Percentiles rank a stretch among this genome's conserved stretches.
phyloP scores from a whole-genome alignment of 352 stramenopile species.

The Phytophthora sp. region DNA sequence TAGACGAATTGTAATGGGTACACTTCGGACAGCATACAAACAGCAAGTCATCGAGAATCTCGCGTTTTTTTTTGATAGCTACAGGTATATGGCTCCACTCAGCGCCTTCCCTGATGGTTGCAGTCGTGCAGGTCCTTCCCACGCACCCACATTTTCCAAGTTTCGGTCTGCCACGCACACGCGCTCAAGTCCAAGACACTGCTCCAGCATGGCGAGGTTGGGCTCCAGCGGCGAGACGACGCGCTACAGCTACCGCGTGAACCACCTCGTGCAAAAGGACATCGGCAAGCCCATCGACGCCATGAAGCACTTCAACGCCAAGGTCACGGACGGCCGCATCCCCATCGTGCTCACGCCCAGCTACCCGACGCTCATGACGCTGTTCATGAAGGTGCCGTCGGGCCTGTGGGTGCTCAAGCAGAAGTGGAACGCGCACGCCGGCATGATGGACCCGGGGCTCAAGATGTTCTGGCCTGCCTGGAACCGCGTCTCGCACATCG shows the following conservation, averaged over 20 bases:
- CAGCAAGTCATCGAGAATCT: conserved; percentile 21
- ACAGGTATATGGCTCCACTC: conserved; percentile 17
- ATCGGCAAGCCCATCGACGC: conserved; percentile 61
- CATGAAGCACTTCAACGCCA: conserved; percentile 65
- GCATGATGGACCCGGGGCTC: conserved; percentile 81
- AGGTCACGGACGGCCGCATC: conserved; percentile 57
- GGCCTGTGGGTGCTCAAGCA: conserved; percentile 85
- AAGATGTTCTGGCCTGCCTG: conserved; percentile 80
- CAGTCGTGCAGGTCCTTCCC: not conserved
- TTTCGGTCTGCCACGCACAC: not conserved
- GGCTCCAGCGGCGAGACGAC: conserved; percentile 2
- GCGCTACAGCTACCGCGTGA: conserved; percentile 35
- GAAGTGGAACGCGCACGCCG: conserved; percentile 82
- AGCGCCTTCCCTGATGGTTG: not conserved
- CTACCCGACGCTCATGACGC: conserved; percentile 58
- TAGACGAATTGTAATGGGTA: conserved; percentile 11
- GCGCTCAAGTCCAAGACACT: not conserved
- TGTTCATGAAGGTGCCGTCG: conserved; percentile 68
- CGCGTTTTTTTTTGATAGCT: conserved; percentile 4
- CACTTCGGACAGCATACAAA: conserved; percentile 12
- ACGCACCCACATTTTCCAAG: conserved; percentile 11
- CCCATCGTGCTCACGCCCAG: conserved; percentile 67
- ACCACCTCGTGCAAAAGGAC: conserved; percentile 59
- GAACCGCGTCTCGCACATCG: conserved; percentile 87
- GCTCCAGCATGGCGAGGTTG: no score